These are phyloP conservation scores for Ustilago cynodontis DNA, from an alignment of 1,284 basidiomycete genomes.

Conservation along the genomic window DNA sequence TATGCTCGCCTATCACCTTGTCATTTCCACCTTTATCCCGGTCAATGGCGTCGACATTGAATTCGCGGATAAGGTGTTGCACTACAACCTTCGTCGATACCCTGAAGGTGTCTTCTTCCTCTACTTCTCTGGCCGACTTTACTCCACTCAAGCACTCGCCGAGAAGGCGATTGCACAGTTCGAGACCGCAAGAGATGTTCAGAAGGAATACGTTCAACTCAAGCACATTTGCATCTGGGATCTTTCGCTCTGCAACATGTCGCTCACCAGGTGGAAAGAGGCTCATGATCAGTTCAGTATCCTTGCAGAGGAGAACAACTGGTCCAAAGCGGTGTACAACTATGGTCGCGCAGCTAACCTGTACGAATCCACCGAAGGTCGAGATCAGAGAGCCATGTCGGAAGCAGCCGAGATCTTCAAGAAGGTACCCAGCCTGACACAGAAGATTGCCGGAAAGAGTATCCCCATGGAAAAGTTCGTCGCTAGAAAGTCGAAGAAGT, in stretches of 20 bases:
- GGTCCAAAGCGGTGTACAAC: constrained; percentile 69
- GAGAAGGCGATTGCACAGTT: constrained; percentile 64
- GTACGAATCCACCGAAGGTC: constrained; percentile 46
- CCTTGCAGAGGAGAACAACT: constrained; percentile 66
- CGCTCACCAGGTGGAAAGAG: constrained; percentile 58
- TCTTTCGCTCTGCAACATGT: constrained; percentile 66
- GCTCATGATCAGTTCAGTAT: constrained; percentile 59
- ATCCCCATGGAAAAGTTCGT: constrained; percentile 70
- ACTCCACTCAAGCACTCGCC: constrained; percentile 65
- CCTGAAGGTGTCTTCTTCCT: constrained; percentile 69
- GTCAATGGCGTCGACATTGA: constrained; percentile 67
- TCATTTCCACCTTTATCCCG: constrained; percentile 68
- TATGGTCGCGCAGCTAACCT: constrained; percentile 63
- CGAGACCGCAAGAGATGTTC: constrained; percentile 62
- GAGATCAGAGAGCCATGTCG: constrained; percentile 18
- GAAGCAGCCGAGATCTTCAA: constrained; percentile 58
- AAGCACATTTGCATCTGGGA: constrained; percentile 70
- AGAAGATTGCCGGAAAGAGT: constrained; percentile 68
- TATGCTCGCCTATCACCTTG: constrained; percentile 66
- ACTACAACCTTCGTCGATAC: constrained; percentile 67
- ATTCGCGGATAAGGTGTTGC: constrained; percentile 67
- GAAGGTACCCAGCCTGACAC: constrained; percentile 60
- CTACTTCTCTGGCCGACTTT: constrained; percentile 69
- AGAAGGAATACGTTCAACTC: constrained; percentile 68
- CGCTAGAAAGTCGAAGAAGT: constrained; percentile 66